phyloP scores from a whole-genome alignment of 306 rosid species.

The Malus sieversii region DNA sequence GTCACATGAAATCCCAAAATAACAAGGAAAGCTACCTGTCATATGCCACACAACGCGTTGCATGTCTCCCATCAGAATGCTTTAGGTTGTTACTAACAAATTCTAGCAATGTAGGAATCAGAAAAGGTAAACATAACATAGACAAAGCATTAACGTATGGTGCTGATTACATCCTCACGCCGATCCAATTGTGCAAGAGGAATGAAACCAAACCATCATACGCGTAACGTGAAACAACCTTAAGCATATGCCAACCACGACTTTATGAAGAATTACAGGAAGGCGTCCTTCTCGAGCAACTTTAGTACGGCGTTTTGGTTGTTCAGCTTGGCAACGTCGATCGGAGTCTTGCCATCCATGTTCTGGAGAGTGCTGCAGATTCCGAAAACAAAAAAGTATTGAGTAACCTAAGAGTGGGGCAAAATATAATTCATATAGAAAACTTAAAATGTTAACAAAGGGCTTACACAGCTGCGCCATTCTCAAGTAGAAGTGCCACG shows the following conservation, averaged over 20 bases:
- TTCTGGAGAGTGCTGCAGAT: constrained; percentile 85
- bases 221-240: constrained; percentile 3
- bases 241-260: neutral
- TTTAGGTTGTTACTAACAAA: constrained; percentile 4
- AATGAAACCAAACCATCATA: constrained; percentile 6
- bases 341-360: constrained; percentile 94
- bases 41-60: constrained; percentile 6
- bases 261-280: constrained; percentile 45
- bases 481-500: constrained; percentile 83
- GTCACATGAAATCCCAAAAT: neutral
- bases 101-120: neutral
- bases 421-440: neutral
- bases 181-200: constrained; percentile 12
- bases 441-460: neutral
- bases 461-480: constrained; percentile 95
- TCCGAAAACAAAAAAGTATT: neutral
- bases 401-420: neutral
- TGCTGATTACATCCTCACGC: constrained; percentile 21
- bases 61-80: constrained; percentile 6
- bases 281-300: constrained; percentile 95
- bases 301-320: constrained; percentile 77
- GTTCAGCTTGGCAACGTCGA: constrained; percentile 96
- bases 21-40: constrained; percentile 1
- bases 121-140: constrained; percentile 1
- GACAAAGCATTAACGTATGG: constrained; percentile 8